A percentile compares a stretch with the other conserved stretches of the same genome.
phyloP scores from a whole-genome alignment of 1,284 basidiomycete genomes.

The Gomphus bonarii region DNA sequence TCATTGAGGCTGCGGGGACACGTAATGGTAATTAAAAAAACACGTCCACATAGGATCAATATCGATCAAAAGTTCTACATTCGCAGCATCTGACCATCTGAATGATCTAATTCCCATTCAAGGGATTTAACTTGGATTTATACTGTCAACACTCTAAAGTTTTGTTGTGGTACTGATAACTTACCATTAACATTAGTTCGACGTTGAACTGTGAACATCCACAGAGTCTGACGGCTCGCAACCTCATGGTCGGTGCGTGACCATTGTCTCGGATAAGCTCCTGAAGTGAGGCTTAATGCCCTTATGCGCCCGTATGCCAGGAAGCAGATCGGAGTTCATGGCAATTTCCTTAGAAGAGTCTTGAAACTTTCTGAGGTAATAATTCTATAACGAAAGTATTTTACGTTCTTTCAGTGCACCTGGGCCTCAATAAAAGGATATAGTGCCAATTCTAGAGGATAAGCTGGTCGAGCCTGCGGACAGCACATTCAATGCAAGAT shows the following conservation, averaged over 20 bases:
- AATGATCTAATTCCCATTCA: background rate
- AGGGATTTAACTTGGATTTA: background rate
- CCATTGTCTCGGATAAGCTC: background rate
- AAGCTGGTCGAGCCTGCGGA: background rate
- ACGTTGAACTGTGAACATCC: background rate
- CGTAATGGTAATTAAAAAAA: background rate
- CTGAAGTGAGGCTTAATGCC: background rate
- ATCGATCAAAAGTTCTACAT: background rate
- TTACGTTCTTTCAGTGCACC: background rate
- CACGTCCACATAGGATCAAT: background rate
- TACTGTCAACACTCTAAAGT: background rate
- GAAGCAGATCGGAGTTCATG: background rate
- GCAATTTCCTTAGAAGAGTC: background rate
- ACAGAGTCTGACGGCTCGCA: background rate
- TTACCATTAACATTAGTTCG: background rate
- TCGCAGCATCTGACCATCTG: background rate
- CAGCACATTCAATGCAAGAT: background rate
- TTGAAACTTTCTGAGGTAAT: background rate
- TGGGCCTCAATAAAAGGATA: background rate
- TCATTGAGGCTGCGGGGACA: background rate
- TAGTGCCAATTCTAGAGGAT: background rate
- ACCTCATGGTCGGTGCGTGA: constrained; percentile 7
- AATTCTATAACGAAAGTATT: background rate
- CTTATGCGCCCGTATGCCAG: background rate
- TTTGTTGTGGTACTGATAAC: background rate